phyloP scores from a whole-genome alignment of 163 green algal genomes.

The Chlorella variabilis region DNA sequence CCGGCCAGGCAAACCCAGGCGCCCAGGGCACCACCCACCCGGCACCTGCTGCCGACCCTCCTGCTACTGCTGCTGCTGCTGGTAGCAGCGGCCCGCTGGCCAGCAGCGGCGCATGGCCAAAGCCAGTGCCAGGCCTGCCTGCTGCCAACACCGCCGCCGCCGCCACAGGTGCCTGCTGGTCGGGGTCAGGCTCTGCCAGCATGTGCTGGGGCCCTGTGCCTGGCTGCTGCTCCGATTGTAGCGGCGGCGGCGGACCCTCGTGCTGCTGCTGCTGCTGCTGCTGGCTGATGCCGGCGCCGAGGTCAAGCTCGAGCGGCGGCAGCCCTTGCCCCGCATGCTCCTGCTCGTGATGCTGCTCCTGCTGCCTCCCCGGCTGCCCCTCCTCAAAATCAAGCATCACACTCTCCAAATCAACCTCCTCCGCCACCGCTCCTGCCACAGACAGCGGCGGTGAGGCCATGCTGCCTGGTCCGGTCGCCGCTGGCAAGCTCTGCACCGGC shows the following conservation, averaged over 20 bases:
- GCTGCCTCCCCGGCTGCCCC: neutral
- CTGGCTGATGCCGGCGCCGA: neutral
- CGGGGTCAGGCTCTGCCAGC: too few species aligned
- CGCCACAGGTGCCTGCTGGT: too few species aligned
- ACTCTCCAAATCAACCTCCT: conserved; percentile 12
- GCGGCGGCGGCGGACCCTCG: neutral
- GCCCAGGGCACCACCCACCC: too few species aligned
- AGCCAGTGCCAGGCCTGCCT: too few species aligned
- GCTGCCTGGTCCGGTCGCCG: neutral
- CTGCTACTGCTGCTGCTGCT: too few species aligned
- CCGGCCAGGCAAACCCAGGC: too few species aligned
- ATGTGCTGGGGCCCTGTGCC: too few species aligned
- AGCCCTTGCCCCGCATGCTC: neutral
- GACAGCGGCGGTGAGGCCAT: too few species aligned
- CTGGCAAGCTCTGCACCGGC: neutral
- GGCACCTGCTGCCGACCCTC: too few species aligned
- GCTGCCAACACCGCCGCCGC: too few species aligned
- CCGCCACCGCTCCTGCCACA: neutral
- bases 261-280: neutral
- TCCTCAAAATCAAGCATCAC: conserved; percentile 21
- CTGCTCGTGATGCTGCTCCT: neutral
- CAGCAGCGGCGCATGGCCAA: neutral
- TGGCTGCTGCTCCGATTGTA: neutral
- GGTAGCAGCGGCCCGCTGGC: neutral
- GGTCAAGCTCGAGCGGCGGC: neutral